phyloP scores from a whole-genome alignment of 2,329 filamentous ascomycete genomes.

The Gyromitra esculenta region DNA sequence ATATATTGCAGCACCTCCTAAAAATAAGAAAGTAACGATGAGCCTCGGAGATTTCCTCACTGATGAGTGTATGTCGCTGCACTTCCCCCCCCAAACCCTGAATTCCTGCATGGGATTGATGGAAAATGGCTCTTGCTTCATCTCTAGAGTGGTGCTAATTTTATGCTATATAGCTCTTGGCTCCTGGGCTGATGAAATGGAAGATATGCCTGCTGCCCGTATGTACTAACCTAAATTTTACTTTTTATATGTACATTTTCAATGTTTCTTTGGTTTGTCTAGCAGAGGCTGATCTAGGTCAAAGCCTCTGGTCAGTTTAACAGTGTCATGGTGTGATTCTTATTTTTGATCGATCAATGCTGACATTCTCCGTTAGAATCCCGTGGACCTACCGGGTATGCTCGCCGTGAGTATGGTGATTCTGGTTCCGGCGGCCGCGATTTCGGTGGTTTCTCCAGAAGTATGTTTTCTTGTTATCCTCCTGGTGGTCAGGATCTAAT shows the following conservation, averaged over 20 bases:
- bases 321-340: background rate
- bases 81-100: background rate
- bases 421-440: slow-evolving; percentile 31
- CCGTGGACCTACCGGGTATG: slow-evolving; percentile 45
- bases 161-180: slow-evolving; percentile 65
- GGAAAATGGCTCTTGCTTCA: slow-evolving; percentile 2
- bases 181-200: slow-evolving; percentile 99
- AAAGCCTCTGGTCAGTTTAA: slow-evolving; percentile 42
- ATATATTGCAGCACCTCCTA: slow-evolving; percentile 78
- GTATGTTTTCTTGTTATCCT: slow-evolving; percentile 32
- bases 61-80: slow-evolving; percentile 78
- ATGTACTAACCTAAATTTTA: slow-evolving; percentile 61
- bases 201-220: slow-evolving; percentile 81
- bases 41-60: slow-evolving; percentile 94
- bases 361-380: slow-evolving; percentile 41
- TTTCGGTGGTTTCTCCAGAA: slow-evolving; percentile 50
- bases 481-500: slow-evolving; percentile 19
- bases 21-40: slow-evolving; percentile 92
- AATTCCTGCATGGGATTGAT: background rate
- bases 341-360: slow-evolving; percentile 10
- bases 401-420: slow-evolving; percentile 47
- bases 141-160: slow-evolving; percentile 56
- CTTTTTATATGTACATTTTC: background rate
- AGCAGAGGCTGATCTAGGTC: slow-evolving; percentile 27
- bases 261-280: slow-evolving; percentile 22